phyloP scores from a whole-genome alignment of 1,139 yeast genomes.

The Blastobotrys arbuscula region DNA sequence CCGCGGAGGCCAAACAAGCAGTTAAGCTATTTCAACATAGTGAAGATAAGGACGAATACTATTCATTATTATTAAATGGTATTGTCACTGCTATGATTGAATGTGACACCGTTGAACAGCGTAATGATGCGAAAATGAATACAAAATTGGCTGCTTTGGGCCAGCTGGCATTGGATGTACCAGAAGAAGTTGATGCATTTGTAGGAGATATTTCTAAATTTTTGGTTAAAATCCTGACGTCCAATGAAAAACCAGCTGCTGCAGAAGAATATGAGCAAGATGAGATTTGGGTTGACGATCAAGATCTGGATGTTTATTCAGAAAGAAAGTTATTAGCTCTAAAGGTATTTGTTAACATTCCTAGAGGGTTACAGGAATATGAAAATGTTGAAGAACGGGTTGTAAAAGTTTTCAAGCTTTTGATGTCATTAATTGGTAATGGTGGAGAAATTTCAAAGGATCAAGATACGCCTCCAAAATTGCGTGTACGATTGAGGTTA shows the following conservation, averaged over 20 bases:
- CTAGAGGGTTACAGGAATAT: slow-evolving; percentile 43
- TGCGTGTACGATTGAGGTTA: slow-evolving; percentile 57
- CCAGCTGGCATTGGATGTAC: slow-evolving; percentile 52
- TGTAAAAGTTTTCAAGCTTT: slow-evolving; percentile 55
- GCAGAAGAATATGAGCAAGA: slow-evolving; percentile 7
- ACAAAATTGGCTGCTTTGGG: slow-evolving; percentile 58
- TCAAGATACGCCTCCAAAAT: slow-evolving; percentile 53
- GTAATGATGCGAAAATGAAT: slow-evolving; percentile 37
- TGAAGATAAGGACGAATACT: slow-evolving; percentile 37
- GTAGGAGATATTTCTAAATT: slow-evolving; percentile 55
- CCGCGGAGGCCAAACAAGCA: slow-evolving; percentile 62
- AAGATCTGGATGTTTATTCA: slow-evolving; percentile 38
- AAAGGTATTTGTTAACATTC: slow-evolving; percentile 57
- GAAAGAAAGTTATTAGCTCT: slow-evolving; percentile 43
- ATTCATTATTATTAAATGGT: slow-evolving; percentile 36
- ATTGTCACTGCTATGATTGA: slow-evolving; percentile 34
- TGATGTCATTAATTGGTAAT: slow-evolving; percentile 62
- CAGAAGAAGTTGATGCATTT: slow-evolving; percentile 47
- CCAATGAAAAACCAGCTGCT: slow-evolving; percentile 33
- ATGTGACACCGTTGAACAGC: slow-evolving; percentile 27
- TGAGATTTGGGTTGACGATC: slow-evolving; percentile 20
- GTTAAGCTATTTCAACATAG: slow-evolving; percentile 50
- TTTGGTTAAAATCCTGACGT: slow-evolving; percentile 55
- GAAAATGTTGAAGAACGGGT: slow-evolving; percentile 40
- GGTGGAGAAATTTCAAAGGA: slow-evolving; percentile 74